Conservation (phyloP, 768 basidiomycete genomes). For the Lyophyllum shimeji region DNA sequence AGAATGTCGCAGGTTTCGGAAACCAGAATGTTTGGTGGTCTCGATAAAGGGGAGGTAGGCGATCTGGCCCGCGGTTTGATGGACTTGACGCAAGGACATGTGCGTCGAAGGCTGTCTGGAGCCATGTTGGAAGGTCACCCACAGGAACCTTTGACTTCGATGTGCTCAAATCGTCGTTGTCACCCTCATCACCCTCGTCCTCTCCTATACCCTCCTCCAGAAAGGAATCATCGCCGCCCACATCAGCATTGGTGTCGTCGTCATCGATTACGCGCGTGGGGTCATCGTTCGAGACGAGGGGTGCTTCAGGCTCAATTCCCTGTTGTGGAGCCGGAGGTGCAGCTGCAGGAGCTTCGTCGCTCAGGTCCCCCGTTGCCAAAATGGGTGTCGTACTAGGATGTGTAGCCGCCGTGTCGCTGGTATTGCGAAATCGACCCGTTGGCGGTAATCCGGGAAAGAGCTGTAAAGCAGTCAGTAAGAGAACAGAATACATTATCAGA, state of each 20-base stretch:
- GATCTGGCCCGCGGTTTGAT: background rate
- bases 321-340: background rate
- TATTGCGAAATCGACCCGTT: background rate
- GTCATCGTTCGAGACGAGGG: background rate
- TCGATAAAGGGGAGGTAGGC: background rate
- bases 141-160: background rate
- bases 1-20: background rate
- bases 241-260: background rate
- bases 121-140: background rate
- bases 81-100: background rate
- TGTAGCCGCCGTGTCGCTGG: background rate
- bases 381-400: too few species aligned
- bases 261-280: background rate
- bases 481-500: background rate
- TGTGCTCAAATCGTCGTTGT: background rate
- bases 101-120: background rate
- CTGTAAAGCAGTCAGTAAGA: background rate
- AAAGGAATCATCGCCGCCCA: background rate
- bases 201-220: slow-evolving; percentile 4
- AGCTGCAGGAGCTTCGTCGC: background rate
- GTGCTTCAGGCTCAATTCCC: background rate
- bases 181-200: background rate
- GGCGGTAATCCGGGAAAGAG: background rate
- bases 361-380: background rate
- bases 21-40: slow-evolving; percentile 8